Evolutionary conservation across 108 stramenopile species (phyloP).

Genomic region (Nannochloropsis salina): DNA sequence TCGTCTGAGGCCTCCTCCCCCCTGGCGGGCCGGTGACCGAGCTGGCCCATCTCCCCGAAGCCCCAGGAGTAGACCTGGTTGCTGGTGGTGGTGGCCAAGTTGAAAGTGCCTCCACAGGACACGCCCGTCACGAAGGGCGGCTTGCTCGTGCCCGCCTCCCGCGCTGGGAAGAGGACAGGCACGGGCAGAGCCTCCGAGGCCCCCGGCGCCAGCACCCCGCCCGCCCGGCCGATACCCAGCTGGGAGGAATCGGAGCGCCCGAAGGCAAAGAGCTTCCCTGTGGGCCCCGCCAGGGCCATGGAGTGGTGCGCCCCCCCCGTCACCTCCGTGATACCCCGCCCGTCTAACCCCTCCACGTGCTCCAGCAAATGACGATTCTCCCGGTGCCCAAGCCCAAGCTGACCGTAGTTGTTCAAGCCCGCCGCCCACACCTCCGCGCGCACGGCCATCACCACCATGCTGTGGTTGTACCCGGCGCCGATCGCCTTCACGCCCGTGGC

Average conservation of each 20-base stretch:
- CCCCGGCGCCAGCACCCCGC: conserved; percentile 39
- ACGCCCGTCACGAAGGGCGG: conserved; percentile 27
- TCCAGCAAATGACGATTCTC: conserved; percentile 46
- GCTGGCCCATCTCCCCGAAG: conserved; percentile 58
- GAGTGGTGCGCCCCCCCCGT: conserved; percentile 69
- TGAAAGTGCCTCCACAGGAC: conserved; percentile 62
- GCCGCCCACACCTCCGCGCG: conserved; percentile 60
- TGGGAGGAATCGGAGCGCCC: conserved; percentile 79
- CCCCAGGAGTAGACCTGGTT: conserved; percentile 86
- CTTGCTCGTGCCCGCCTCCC: conserved; percentile 12
- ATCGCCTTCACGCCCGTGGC: conserved; percentile 54
- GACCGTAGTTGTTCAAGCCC: conserved; percentile 84
- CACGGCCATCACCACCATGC: conserved; percentile 61
- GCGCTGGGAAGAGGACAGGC: conserved; percentile 29
- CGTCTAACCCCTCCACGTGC: conserved; percentile 56
- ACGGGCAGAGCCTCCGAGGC: conserved; percentile 21
- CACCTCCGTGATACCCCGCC: conserved; percentile 58
- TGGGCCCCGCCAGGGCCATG: conserved; percentile 58
- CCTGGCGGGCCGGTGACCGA: conserved; percentile 57
- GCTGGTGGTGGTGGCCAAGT: conserved; percentile 60
- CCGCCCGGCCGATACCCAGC: conserved; percentile 58
- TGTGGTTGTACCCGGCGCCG: conserved; percentile 72
- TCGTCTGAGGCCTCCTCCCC: neutral
- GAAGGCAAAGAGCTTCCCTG: conserved; percentile 63
- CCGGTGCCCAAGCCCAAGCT: conserved; percentile 72